These are phyloP conservation scores for Leccinum subtestaceum DNA, from an alignment of 768 basidiomycete species.

Conservation along the genomic window DNA sequence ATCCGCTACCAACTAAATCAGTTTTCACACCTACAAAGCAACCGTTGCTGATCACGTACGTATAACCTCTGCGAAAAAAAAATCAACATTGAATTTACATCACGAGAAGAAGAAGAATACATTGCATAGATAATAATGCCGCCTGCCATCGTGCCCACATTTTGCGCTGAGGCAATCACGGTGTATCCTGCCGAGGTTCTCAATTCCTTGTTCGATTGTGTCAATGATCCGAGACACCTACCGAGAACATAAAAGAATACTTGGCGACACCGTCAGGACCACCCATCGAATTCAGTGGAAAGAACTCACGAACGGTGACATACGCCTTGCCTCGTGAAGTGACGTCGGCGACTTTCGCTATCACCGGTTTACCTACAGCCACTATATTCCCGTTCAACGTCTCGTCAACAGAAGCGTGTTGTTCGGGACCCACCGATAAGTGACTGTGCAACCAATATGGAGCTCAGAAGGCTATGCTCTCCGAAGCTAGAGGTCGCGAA, in stretches of 20 bases:
- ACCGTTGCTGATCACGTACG: slow-evolving; percentile 34
- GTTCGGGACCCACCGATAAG: slow-evolving; percentile 46
- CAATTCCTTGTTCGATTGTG: not conserved
- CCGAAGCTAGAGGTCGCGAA: slow-evolving; percentile 55
- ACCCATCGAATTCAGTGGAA: not conserved
- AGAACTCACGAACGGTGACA: slow-evolving; percentile 48
- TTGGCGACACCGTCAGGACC: slow-evolving; percentile 13
- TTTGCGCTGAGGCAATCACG: slow-evolving; percentile 50
- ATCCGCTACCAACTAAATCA: slow-evolving; percentile 36
- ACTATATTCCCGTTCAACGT: slow-evolving; percentile 22
- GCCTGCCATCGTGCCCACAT: slow-evolving; percentile 44
- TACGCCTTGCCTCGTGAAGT: slow-evolving; percentile 66
- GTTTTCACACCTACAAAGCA: not conserved
- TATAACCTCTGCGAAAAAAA: slow-evolving; percentile 50
- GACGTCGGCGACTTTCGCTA: slow-evolving; percentile 73
- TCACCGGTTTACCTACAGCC: slow-evolving; percentile 60
- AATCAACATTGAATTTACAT: slow-evolving; percentile 14
- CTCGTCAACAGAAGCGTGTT: slow-evolving; percentile 9
- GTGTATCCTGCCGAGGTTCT: slow-evolving; percentile 39
- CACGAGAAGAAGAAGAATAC: slow-evolving; percentile 30
- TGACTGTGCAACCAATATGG: slow-evolving; percentile 52
- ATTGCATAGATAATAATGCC: slow-evolving; percentile 59
- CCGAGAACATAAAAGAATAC: slow-evolving; percentile 61
- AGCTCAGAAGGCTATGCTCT: slow-evolving; percentile 52
- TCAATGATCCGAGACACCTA: slow-evolving; percentile 27